Evolutionary conservation across 2,329 filamentous ascomycete genomes (phyloP), one percentile per base, ranked within the genome.

Genomic region (Trichophaea hybrida): DNA sequence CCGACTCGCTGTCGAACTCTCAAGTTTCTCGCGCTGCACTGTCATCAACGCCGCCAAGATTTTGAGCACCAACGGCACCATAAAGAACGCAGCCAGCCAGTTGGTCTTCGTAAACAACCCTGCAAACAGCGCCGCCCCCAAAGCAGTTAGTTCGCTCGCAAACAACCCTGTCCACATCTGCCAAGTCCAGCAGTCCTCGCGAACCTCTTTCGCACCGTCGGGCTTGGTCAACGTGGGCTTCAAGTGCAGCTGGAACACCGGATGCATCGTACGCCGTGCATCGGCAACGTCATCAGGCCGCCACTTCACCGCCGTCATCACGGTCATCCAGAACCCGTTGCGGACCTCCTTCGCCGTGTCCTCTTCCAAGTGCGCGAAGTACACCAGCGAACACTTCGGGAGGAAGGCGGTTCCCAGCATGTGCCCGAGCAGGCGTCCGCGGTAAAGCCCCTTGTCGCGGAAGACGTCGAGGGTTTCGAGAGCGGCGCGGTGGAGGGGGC

Each of bases 401-500:
- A 13, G 40, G 6, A 44, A 44, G 13, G 40, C 40, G 17, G 40
- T 44, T 13, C 40, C 40, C 4, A 15, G 13, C 40, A 44, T 44
- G 17, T 44, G 40, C 6, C 40, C 40, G 13, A 12, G 13, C 17
- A 12, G 13, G 17, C 17, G 17, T 6, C 65, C 64, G 32, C 59
- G 55, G 54, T 62, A 63, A n/a, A 67, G 55, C 7, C 64, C 64
- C 50, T 64, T 56, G 1, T 37, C 32, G 17, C 59, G 57, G 40
- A 60, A 59, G 15, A 31, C 59, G 50, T 67, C 65, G 13, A 67
- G 53, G 3, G 58, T 59, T 32, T 58, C 53, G 7, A 67, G 49
- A 5, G 64, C 64, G 7, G 65, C 63, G 33, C 59, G 60, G 48
- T 64, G 64, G 12, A 66, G 52, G 8, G 64, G 64, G 5, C 65